A percentile compares a stretch with the other conserved stretches of the same genome.
These are phyloP conservation scores for Phyllostachys edulis DNA, from an alignment of 176 grass and related monocot species.

Conservation along the genomic window DNA sequence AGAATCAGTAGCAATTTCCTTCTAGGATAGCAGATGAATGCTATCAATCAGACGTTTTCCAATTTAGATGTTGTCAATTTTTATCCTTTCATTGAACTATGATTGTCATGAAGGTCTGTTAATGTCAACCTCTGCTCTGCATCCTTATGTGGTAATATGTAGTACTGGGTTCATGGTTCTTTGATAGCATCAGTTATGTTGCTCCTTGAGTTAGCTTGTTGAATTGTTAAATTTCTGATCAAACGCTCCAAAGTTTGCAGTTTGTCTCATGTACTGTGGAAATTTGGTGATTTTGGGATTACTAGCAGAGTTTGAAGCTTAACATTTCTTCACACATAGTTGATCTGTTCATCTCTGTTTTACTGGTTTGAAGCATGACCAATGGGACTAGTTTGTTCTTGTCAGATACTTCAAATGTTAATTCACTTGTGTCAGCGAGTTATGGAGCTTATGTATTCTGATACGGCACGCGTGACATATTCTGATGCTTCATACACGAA, in stretches of 20 bases:
- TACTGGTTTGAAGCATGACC: neutral
- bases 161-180: neutral
- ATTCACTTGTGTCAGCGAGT: neutral
- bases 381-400: neutral
- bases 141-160: neutral
- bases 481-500: too few relatives aligned
- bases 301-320: neutral
- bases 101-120: neutral
- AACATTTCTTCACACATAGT: neutral
- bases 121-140: neutral
- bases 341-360: neutral
- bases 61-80: neutral
- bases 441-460: too few relatives aligned
- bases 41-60: neutral
- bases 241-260: neutral
- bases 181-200: neutral
- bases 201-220: neutral
- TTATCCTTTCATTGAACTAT: conserved; percentile 6
- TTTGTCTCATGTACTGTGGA: neutral
- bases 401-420: too few relatives aligned
- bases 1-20: neutral
- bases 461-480: too few relatives aligned
- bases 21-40: neutral
- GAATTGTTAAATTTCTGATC: neutral
- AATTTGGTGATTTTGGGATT: neutral